Evolutionary conservation across 2,329 filamentous ascomycete species (phyloP).

Genomic region (Polytolypa hystricis): DNA sequence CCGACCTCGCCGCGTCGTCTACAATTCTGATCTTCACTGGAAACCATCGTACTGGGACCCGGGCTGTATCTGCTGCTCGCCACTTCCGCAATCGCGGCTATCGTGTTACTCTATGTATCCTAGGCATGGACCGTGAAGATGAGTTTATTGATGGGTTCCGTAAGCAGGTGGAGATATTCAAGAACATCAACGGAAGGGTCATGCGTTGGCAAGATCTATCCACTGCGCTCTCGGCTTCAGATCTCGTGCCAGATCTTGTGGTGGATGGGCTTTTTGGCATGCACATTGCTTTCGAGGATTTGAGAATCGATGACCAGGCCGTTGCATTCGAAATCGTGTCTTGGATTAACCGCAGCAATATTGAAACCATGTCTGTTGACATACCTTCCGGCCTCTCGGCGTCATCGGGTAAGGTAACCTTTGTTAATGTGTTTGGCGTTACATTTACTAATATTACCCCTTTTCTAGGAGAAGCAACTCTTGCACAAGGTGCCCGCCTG

Average conservation of each 20-base stretch:
- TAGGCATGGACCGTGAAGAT: slow-evolving; percentile 71
- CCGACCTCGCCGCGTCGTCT: slow-evolving; percentile 44
- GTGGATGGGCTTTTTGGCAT: slow-evolving; percentile 82
- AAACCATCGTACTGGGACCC: slow-evolving; percentile 82
- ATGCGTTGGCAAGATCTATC: slow-evolving; percentile 50
- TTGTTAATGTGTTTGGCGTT: not conserved
- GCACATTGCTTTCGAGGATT: slow-evolving; percentile 77
- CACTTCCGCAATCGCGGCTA: slow-evolving; percentile 77
- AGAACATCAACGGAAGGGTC: slow-evolving; percentile 68
- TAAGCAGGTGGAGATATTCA: slow-evolving; percentile 73
- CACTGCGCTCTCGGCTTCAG: slow-evolving; percentile 39
- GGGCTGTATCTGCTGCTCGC: slow-evolving; percentile 73
- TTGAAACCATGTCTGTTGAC: slow-evolving; percentile 76
- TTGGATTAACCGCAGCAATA: slow-evolving; percentile 82
- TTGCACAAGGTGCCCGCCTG: slow-evolving; percentile 62
- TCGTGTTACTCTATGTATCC: slow-evolving; percentile 70
- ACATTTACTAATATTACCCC: not conserved
- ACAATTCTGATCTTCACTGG: slow-evolving; percentile 73
- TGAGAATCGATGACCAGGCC: slow-evolving; percentile 70
- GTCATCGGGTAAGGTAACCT: slow-evolving; percentile 52
- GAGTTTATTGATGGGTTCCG: slow-evolving; percentile 70
- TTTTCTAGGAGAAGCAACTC: slow-evolving; percentile 37
- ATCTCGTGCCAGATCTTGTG: slow-evolving; percentile 63
- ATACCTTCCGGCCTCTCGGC: slow-evolving; percentile 82
- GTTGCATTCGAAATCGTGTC: slow-evolving; percentile 82